Base-by-base conservation (phyloP, 2,329 filamentous ascomycete genomes). In the Teratosphaeria nubilosa region DNA sequence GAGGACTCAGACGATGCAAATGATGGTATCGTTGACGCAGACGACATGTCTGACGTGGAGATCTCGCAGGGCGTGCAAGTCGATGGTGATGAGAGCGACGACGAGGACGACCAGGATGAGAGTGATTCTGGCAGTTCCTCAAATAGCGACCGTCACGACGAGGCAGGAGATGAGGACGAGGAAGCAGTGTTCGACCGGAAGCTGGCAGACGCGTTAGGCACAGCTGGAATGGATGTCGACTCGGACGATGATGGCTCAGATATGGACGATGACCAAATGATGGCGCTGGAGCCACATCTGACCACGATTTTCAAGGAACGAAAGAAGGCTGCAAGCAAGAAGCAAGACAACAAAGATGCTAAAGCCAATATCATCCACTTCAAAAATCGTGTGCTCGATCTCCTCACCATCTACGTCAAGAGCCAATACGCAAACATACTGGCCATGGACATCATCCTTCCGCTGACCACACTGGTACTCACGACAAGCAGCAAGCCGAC, bases 251-350 rank as follows among this genome's bases (percentile, higher is more conserved):
- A 78, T 24, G 82, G 82, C 60, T 85, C 82, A 2, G 90, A 96
- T 73, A 96, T 99, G 91, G 87, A 90, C 61, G 92, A 97, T 74
- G 91, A 92, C 20, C 87, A 96, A 70, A 97, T 97, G 94, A 86
- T 96, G 75, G 86, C 86, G 3, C 78, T 97, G 16, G 92, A 97
- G 67, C 82, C 82, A 11, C 87, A 92, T 69, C 83, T 99, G 3
- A 84, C 86, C 55, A 88, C 89, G 62, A 90, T 96, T 61, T 95
- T 97, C 79, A 85, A 86, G 64, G 86, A 91, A 64, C 85, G 86
- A 54, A 86, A 90, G 71, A 77, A 77, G 16, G 76, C 78, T 16
- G 64, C 64, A 41, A 86, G 81, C 70, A 86, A 87, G 69, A 94
- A 91, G 76, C 88, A 91, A 73, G 86, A 94, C 69, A 87, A 88